phyloP scores from a whole-genome alignment of 768 basidiomycete species.

The Podaxis carcinomalis region DNA sequence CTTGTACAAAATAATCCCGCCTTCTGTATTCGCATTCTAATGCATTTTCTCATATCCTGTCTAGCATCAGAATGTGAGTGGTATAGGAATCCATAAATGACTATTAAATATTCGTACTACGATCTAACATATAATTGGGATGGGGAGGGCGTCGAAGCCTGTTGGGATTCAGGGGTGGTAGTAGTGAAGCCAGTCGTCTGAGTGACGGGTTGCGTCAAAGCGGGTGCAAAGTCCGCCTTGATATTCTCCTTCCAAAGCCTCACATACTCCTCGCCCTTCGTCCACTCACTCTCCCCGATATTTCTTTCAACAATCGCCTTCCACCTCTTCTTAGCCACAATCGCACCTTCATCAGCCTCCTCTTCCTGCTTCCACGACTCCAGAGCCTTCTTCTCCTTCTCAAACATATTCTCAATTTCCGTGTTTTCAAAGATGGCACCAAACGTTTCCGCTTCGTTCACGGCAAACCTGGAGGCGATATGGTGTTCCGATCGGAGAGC shows the following conservation, averaged over 20 bases:
- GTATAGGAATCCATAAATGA: not conserved
- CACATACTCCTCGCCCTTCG: slow-evolving; percentile 70
- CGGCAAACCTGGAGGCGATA: slow-evolving; percentile 70
- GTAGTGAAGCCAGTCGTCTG: not conserved
- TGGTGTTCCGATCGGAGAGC: slow-evolving; percentile 83
- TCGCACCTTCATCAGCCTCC: slow-evolving; percentile 53
- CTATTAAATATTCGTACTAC: slow-evolving; percentile 4
- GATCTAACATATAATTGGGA: not conserved
- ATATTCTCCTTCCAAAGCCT: slow-evolving; percentile 68
- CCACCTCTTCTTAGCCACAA: slow-evolving; percentile 73
- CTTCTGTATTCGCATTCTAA: not conserved
- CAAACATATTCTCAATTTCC: slow-evolving; percentile 57
- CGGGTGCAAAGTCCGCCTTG: slow-evolving; percentile 61
- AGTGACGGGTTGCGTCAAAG: slow-evolving; percentile 36
- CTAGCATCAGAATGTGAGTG: not conserved
- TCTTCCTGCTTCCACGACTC: slow-evolving; percentile 54
- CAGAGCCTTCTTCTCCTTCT: slow-evolving; percentile 57
- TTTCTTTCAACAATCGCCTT: slow-evolving; percentile 55
- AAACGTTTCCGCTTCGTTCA: slow-evolving; percentile 72
- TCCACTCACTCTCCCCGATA: slow-evolving; percentile 51
- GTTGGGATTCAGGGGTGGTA: not conserved
- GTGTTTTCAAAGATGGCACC: slow-evolving; percentile 62
- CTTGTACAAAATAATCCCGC: slow-evolving; percentile 17
- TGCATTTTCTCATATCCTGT: not conserved
- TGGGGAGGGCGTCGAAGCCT: not conserved